Percentiles rank a stretch among this genome's conserved stretches.
Evolutionary conservation across 192 early-diverging fungal species (phyloP).

Genomic region (Backusella westeae): DNA sequence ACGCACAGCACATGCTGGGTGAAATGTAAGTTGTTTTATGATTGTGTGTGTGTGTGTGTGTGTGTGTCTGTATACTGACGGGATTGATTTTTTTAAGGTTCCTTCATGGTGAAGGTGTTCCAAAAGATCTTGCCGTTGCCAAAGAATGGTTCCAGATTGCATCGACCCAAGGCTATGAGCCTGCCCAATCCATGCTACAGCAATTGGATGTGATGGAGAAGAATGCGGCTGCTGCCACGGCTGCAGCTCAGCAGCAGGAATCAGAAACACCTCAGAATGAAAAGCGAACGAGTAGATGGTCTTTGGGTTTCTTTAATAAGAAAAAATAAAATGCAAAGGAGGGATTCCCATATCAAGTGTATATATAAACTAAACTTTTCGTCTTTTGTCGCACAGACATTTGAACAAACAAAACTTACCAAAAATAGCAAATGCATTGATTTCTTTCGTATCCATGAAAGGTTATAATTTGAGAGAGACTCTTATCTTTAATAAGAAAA

Average conservation of each 20-base stretch:
- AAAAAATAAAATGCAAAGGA: conserved; percentile 13
- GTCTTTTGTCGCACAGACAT: background rate
- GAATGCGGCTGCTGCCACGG: background rate
- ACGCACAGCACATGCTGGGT: conserved; percentile 31
- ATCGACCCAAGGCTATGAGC: conserved; percentile 28
- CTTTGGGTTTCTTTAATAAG: conserved; percentile 24
- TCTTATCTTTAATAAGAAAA: too few species aligned
- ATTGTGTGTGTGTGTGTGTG: background rate
- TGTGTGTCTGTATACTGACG: too few species aligned
- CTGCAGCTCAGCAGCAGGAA: background rate
- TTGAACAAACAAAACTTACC: background rate
- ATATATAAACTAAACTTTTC: background rate
- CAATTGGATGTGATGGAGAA: background rate
- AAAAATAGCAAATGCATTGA: background rate
- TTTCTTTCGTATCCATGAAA: background rate
- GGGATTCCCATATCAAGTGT: background rate
- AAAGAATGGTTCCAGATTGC: conserved; percentile 35
- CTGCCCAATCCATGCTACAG: conserved; percentile 21
- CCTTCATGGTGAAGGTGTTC: conserved; percentile 35
- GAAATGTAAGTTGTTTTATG: conserved; percentile 21
- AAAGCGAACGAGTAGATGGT: conserved; percentile 25
- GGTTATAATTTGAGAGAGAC: too few species aligned
- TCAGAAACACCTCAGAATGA: background rate
- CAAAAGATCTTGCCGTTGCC: conserved; percentile 26
- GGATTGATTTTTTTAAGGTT: background rate